Evolutionary conservation across 768 basidiomycete genomes (phyloP).

Genomic region (Xerocomus brunneocitrinus): DNA sequence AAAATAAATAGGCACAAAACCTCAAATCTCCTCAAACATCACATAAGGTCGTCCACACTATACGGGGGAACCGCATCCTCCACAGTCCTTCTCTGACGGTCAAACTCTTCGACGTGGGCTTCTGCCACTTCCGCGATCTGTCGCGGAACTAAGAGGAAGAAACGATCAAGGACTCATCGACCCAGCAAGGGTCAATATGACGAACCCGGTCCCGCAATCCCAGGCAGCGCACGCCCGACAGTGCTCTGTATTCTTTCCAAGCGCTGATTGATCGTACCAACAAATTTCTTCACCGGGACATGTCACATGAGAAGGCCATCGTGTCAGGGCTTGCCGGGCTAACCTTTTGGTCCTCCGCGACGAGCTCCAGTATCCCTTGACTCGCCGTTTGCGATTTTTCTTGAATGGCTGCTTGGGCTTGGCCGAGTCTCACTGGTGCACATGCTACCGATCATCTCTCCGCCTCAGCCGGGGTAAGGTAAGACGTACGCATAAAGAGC

Average conservation of each 20-base stretch:
- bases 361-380: constrained; percentile 13
- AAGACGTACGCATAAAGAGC: constrained; percentile 8
- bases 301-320: no score
- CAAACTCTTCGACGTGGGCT: constrained; percentile 13
- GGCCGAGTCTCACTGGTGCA: constrained; percentile 5
- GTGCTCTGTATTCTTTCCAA: constrained; percentile 12
- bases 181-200: background rate
- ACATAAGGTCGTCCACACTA: constrained; percentile 14
- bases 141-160: constrained; percentile 5
- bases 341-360: constrained; percentile 12
- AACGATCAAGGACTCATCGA: background rate
- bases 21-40: background rate
- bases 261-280: constrained; percentile 9
- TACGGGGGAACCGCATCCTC: constrained; percentile 6
- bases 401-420: constrained; percentile 14
- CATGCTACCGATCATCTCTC: background rate
- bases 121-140: constrained; percentile 9
- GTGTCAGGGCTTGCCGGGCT: background rate
- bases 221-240: constrained; percentile 10
- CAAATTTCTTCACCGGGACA: constrained; percentile 5
- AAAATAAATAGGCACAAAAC: no score
- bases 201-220: constrained; percentile 9
- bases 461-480: no score
- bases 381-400: constrained; percentile 15
- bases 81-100: background rate